These are phyloP conservation scores for Candida hispaniensis DNA, from an alignment of 805 yeast species.

Conservation along the genomic window DNA sequence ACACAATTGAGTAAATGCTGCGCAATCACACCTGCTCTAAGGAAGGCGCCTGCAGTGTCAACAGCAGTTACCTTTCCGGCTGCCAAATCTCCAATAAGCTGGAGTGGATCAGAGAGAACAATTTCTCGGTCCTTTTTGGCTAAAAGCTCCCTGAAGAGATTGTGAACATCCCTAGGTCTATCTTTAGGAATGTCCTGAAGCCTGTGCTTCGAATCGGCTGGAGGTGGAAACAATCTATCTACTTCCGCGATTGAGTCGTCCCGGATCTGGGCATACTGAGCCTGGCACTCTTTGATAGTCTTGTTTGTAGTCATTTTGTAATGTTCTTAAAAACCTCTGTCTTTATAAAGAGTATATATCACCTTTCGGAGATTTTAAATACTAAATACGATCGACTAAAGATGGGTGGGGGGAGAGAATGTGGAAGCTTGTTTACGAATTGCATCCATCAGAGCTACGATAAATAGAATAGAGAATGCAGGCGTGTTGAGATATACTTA, in stretches of 20 bases:
- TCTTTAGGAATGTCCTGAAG: slow-evolving; percentile 15
- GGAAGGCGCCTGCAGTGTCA: slow-evolving; percentile 42
- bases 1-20: slow-evolving; percentile 49
- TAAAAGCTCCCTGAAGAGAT: slow-evolving; percentile 18
- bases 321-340: no score
- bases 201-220: slow-evolving; percentile 19
- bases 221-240: slow-evolving; percentile 20
- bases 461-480: no score
- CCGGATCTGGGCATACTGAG: slow-evolving; percentile 15
- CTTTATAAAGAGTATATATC: no score
- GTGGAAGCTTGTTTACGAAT: no score
- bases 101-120: slow-evolving; percentile 24
- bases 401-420: no score
- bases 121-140: slow-evolving; percentile 17
- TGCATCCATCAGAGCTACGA: no score
- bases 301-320: no score
- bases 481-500: no score
- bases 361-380: no score
- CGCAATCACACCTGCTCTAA: slow-evolving; percentile 45
- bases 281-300: no score
- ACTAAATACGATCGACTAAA: no score
- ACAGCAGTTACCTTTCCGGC: slow-evolving; percentile 35
- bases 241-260: slow-evolving; percentile 19
- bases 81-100: slow-evolving; percentile 33
- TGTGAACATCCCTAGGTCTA: slow-evolving; percentile 20